A percentile compares a stretch with the other conserved stretches of the same genome.
These are phyloP conservation scores for Mycosphaerella sp. DNA, from an alignment of 2,329 filamentous ascomycete genomes.

Conservation along the genomic window DNA sequence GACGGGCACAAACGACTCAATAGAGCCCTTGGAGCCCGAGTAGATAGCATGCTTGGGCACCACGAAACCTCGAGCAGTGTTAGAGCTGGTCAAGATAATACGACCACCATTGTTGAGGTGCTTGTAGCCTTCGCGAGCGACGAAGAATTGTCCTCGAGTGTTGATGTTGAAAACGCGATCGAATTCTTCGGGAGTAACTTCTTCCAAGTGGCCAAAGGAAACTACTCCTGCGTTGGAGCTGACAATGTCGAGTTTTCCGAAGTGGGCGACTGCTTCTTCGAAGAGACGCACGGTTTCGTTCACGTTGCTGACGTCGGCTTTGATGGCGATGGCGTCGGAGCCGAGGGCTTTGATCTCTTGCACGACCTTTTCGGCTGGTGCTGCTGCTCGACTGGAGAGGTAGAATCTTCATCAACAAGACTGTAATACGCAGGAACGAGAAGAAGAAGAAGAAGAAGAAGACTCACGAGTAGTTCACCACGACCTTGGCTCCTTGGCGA, in stretches of 20 bases:
- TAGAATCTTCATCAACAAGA: background rate
- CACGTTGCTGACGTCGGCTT: conserved; percentile 60
- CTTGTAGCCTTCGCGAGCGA: conserved; percentile 51
- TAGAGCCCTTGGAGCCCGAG: conserved; percentile 51
- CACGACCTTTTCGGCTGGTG: conserved; percentile 58
- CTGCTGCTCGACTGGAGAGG: conserved; percentile 43
- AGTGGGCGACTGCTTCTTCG: conserved; percentile 53
- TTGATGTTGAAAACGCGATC: conserved; percentile 56
- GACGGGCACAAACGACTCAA: conserved; percentile 53
- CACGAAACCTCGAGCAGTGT: conserved; percentile 47
- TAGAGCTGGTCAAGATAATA: conserved; percentile 48
- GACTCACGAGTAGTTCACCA: conserved; percentile 53
- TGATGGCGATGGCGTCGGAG: conserved; percentile 54
- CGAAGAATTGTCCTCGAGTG: conserved; percentile 58
- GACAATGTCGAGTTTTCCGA: conserved; percentile 61
- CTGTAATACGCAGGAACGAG: background rate
- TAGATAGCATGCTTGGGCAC: conserved; percentile 49
- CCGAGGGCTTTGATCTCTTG: conserved; percentile 56
- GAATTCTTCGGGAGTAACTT: conserved; percentile 49
- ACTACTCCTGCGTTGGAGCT: conserved; percentile 58
- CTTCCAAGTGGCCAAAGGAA: conserved; percentile 46
- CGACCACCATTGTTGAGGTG: conserved; percentile 44
- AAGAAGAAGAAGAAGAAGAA: background rate
- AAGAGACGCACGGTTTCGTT: conserved; percentile 56
- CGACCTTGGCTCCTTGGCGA: conserved; percentile 56